phyloP scores from a whole-genome alignment of 192 early-diverging fungal species.

The Umbelopsis vinacea region DNA sequence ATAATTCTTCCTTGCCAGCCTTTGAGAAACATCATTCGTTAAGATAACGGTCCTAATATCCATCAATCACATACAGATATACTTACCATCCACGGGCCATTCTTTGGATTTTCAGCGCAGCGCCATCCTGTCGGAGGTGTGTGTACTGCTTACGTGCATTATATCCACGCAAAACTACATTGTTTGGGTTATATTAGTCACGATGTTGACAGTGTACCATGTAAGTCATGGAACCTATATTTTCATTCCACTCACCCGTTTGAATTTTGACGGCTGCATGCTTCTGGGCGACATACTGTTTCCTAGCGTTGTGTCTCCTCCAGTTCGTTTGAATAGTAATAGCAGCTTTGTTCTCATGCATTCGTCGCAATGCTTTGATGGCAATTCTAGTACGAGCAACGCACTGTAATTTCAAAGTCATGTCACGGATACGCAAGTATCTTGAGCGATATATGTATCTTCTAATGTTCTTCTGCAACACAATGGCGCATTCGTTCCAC shows the following conservation, averaged over 20 bases:
- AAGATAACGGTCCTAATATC: not conserved
- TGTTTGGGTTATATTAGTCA: too few relatives aligned
- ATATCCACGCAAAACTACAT: slow-evolving; percentile 59
- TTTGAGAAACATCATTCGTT: not conserved
- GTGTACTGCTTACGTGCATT: slow-evolving; percentile 68
- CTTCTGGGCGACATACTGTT: slow-evolving; percentile 45
- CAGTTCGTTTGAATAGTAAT: slow-evolving; percentile 74
- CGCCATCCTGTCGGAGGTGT: slow-evolving; percentile 59
- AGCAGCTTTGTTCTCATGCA: slow-evolving; percentile 74
- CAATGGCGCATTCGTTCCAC: slow-evolving; percentile 78
- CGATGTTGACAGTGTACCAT: not conserved
- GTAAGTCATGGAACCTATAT: not conserved
- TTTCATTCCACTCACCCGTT: slow-evolving; percentile 34
- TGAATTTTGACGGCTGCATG: slow-evolving; percentile 68
- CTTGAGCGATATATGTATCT: slow-evolving; percentile 66
- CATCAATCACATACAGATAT: not conserved
- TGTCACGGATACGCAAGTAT: slow-evolving; percentile 55
- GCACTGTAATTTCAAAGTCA: slow-evolving; percentile 71
- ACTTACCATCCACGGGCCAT: slow-evolving; percentile 63
- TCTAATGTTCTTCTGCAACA: slow-evolving; percentile 90
- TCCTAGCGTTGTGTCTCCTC: slow-evolving; percentile 65
- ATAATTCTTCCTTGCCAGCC: slow-evolving; percentile 62
- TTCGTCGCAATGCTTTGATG: slow-evolving; percentile 46
- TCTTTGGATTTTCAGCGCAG: slow-evolving; percentile 81
- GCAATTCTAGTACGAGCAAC: slow-evolving; percentile 64